These are phyloP conservation scores for Cruciata laevipes DNA, from an alignment of 257 asterid species.

Conservation along the genomic window DNA sequence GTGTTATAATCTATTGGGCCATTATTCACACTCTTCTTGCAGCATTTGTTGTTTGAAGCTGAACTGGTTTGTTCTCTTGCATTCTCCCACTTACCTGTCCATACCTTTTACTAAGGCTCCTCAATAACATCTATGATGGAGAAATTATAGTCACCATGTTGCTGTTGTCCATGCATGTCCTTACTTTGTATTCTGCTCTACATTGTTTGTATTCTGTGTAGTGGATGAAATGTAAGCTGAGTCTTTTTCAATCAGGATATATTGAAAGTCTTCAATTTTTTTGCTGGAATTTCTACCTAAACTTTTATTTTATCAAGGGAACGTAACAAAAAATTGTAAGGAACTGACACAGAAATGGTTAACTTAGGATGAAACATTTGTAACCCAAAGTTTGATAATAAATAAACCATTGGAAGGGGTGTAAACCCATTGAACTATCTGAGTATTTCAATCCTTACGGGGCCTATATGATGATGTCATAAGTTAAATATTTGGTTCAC, in stretches of 20 bases:
- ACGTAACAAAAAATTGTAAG: background rate
- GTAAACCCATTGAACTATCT: background rate
- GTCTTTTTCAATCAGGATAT: background rate
- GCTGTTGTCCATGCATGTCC: background rate
- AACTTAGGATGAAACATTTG: background rate
- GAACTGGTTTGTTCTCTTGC: constrained; percentile 20
- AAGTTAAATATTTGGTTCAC: background rate
- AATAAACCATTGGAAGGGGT: background rate
- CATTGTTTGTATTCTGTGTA: background rate
- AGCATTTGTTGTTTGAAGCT: constrained; percentile 54
- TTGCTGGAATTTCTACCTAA: background rate
- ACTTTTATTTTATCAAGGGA: background rate
- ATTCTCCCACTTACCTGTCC: constrained; percentile 11
- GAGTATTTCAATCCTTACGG: background rate
- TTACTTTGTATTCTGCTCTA: background rate
- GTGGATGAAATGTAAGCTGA: background rate
- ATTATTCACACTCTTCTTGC: constrained; percentile 78
- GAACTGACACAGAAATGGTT: background rate
- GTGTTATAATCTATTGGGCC: constrained; percentile 86
- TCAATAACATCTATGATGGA: background rate
- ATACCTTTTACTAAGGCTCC: background rate
- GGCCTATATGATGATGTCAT: background rate
- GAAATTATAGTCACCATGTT: background rate
- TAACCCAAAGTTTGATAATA: background rate
- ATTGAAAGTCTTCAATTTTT: background rate